Evolutionary conservation across 495 filamentous ascomycete genomes (phyloP), one percentile per base, ranked within the genome.

Genomic region (Physcia stellaris): DNA sequence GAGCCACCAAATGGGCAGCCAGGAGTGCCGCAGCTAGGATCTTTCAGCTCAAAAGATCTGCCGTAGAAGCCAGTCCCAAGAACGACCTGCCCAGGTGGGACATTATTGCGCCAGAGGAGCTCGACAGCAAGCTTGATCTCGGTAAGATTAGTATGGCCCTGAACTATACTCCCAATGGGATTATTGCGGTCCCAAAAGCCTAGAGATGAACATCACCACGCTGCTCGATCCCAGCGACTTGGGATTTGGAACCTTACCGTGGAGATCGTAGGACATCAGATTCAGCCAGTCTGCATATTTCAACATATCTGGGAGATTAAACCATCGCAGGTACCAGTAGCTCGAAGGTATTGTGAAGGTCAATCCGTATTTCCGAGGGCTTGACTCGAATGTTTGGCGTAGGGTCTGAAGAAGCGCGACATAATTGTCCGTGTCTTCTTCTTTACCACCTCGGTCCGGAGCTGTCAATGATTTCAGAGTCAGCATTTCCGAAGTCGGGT

Each of bases 1-100:
- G 40, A 34, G 5, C 41, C 47, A 6, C 15, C 27, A 39, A 52
- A 58, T 4, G 32, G 37, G 37, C 56, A 62, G 10, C 55, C 54
- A 5, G 56, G 43, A 15, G 43, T 27, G n/a, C 19, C 37, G 37
- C 57, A 65, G 2, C 26, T 26, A 4, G 56, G 31, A 40, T 58
- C 48, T 7, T 31, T 19, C 0, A 62, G 37, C 1, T 47, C 49
- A 42, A 58, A 64, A 4, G 35, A 40, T 1, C 73, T 54, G 0
- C 73, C 71, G 37, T 77, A 77, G 41, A 68, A 75, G 4, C 61
- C 71, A 0, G 70, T n/a, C 0, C 72, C 71, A 1, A 76, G 37
- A 37, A 40, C 40, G 4, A 75, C 49, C 37, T 68, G 56, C 0
- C 27, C 24, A 0, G 68, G 50, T 2, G 48, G 40, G n/a, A 78